Percentiles rank a stretch among this genome's conserved stretches.
These are phyloP conservation scores for Mycena sp. DNA, from an alignment of 1,284 basidiomycete species.

Conservation along the genomic window DNA sequence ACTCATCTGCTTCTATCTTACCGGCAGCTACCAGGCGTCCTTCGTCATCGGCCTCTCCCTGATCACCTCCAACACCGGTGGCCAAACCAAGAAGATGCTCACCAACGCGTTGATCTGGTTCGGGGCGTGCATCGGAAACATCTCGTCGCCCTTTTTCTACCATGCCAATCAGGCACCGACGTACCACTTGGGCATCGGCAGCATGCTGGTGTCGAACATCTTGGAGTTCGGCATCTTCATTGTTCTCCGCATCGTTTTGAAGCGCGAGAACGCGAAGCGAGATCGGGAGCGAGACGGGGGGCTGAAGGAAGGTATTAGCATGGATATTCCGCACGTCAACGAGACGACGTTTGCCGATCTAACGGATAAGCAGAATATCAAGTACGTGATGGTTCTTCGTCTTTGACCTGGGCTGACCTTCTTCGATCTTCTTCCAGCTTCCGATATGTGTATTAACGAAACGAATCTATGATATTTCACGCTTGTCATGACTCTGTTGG, in stretches of 20 bases:
- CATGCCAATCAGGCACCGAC: constrained; percentile 26
- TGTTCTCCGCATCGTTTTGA: constrained; percentile 26
- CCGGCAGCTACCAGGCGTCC: constrained; percentile 33
- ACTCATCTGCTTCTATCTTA: constrained; percentile 34
- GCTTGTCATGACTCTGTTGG: too few relatives aligned
- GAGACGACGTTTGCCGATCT: constrained; percentile 31
- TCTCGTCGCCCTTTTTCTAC: constrained; percentile 34
- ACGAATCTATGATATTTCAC: too few relatives aligned
- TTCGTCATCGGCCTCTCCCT: constrained; percentile 35
- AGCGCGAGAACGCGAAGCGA: constrained; percentile 20
- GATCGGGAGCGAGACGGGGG: neutral
- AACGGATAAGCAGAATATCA: constrained; percentile 30
- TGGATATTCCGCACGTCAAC: constrained; percentile 15
- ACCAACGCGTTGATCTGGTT: constrained; percentile 34
- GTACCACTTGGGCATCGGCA: constrained; percentile 32
- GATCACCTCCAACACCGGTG: constrained; percentile 33
- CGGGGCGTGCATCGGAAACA: constrained; percentile 34
- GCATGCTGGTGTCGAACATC: constrained; percentile 33
- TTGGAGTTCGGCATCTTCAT: constrained; percentile 31
- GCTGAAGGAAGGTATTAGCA: neutral
- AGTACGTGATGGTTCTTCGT: constrained; percentile 19
- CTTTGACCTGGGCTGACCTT: too few relatives aligned
- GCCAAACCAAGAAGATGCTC: constrained; percentile 36
- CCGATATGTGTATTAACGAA: too few relatives aligned
- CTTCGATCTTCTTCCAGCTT: too few relatives aligned